phyloP scores from a whole-genome alignment of 495 filamentous ascomycete genomes.

The Trichoderma reesei region DNA sequence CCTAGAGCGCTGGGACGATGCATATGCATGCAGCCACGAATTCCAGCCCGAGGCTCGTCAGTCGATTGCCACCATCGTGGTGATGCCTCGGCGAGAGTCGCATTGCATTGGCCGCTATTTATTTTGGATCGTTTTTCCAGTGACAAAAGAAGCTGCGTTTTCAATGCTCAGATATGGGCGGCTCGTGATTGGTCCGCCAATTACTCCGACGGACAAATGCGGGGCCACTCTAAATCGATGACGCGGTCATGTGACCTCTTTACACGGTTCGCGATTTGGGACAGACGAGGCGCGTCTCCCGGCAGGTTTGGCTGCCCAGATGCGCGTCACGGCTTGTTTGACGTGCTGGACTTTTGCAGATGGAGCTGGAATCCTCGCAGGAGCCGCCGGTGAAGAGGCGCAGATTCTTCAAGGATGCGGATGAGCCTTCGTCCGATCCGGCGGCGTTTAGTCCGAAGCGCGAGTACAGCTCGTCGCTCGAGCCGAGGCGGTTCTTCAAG shows the following conservation, averaged over 20 bases:
- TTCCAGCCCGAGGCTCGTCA: not conserved
- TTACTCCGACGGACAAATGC: slow-evolving; percentile 3
- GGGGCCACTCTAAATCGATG: not conserved
- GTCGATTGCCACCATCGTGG: slow-evolving; percentile 5
- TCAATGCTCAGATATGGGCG: not conserved
- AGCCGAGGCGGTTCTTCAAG: slow-evolving; percentile 7
- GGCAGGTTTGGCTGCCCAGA: not conserved
- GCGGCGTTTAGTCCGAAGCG: not conserved
- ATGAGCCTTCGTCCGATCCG: slow-evolving; percentile 15
- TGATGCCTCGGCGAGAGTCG: slow-evolving; percentile 15
- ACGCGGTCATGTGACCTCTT: slow-evolving; percentile 10
- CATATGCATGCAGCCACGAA: not conserved
- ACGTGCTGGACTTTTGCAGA: slow-evolving; percentile 16
- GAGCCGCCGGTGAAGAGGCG: slow-evolving; percentile 68
- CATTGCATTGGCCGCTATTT: not conserved
- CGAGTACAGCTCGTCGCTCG: not conserved
- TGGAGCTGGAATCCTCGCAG: slow-evolving; percentile 46
- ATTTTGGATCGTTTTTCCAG: not conserved
- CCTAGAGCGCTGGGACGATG: slow-evolving; percentile 4
- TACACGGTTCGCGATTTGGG: not conserved
- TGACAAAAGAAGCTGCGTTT: not conserved
- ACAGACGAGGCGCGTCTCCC: not conserved
- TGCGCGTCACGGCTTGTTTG: too few relatives aligned
- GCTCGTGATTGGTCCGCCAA: not conserved
- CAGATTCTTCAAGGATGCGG: slow-evolving; percentile 65